phyloP scores from a whole-genome alignment of 2,329 filamentous ascomycete species.

The Lecanicillium sp. region DNA sequence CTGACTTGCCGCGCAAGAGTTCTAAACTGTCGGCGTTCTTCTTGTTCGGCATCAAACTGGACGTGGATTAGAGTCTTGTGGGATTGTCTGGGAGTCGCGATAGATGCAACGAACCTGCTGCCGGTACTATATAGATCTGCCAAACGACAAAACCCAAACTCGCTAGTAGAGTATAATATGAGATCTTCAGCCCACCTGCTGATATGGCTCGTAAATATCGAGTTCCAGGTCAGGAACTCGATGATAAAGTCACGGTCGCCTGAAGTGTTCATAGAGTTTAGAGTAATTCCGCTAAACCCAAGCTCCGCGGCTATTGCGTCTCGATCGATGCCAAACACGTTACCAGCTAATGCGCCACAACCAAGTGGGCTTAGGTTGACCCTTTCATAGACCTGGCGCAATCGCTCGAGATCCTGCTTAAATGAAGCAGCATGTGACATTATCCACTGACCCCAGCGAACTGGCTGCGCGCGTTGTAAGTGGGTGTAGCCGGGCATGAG shows the following conservation, averaged over 20 bases:
- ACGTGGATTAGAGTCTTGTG: constrained; percentile 7
- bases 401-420: constrained; percentile 65
- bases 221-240: constrained; percentile 66
- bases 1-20: constrained; percentile 68
- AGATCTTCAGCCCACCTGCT: constrained; percentile 75
- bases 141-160: constrained; percentile 70
- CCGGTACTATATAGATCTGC: constrained; percentile 78
- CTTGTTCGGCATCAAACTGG: constrained; percentile 65
- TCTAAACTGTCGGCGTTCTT: constrained; percentile 73
- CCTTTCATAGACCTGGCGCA: constrained; percentile 65
- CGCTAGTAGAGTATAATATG: constrained; percentile 72
- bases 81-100: constrained; percentile 2
- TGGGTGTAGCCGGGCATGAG: constrained; percentile 90
- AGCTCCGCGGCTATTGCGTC: constrained; percentile 49
- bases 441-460: constrained; percentile 79
- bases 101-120: constrained; percentile 37
- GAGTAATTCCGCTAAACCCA: constrained; percentile 61
- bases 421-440: constrained; percentile 70
- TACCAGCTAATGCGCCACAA: constrained; percentile 22
- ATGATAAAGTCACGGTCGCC: constrained; percentile 68
- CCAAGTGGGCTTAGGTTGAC: constrained; percentile 59
- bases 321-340: constrained; percentile 26
- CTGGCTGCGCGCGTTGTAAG: constrained; percentile 72
- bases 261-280: constrained; percentile 66
- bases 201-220: constrained; percentile 64